A percentile compares a stretch with the other conserved stretches of the same genome.
Conservation (phyloP, 352 stramenopile genomes). For the Sclerospora graminicola region DNA sequence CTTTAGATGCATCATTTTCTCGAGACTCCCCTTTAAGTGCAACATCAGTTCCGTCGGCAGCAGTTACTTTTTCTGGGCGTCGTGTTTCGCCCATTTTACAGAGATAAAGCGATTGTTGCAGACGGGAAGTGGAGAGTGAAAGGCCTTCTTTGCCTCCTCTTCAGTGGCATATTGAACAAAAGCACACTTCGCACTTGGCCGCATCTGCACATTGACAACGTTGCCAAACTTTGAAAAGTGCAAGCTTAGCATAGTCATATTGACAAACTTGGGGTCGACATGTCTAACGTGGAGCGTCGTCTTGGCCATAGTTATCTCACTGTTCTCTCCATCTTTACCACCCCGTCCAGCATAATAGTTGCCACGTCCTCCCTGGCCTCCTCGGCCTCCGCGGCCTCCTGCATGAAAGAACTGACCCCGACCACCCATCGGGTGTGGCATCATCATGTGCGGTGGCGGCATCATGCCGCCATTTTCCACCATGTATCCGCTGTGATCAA, state of each 20-base stretch:
- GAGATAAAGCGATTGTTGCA: slow-evolving; percentile 88
- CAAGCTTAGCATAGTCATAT: slow-evolving; percentile 82
- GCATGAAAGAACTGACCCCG: slow-evolving; percentile 31
- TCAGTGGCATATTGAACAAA: slow-evolving; percentile 83
- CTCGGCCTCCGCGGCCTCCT: slow-evolving; percentile 30
- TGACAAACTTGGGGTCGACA: slow-evolving; percentile 82
- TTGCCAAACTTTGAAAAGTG: slow-evolving; percentile 86
- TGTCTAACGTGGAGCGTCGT: slow-evolving; percentile 79
- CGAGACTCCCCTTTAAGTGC: slow-evolving; percentile 21
- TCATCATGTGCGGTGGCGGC: slow-evolving; percentile 57
- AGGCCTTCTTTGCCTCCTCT: slow-evolving; percentile 75
- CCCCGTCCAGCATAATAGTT: slow-evolving; percentile 27
- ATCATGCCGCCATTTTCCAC: slow-evolving; percentile 51
- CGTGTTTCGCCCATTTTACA: slow-evolving; percentile 81
- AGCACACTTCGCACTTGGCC: slow-evolving; percentile 61
- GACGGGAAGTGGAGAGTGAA: slow-evolving; percentile 79
- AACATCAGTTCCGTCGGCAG: slow-evolving; percentile 23
- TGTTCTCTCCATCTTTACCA: slow-evolving; percentile 20
- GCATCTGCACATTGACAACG: slow-evolving; percentile 85
- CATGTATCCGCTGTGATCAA: slow-evolving; percentile 62
- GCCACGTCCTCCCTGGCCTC: slow-evolving; percentile 30
- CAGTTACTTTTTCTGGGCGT: slow-evolving; percentile 54
- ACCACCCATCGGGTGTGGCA: slow-evolving; percentile 47
- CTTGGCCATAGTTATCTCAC: slow-evolving; percentile 25
- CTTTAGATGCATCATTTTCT: slow-evolving; percentile 11